These are phyloP conservation scores for Zasmidium angulare DNA, from an alignment of 2,329 filamentous ascomycete species.

Conservation along the genomic window DNA sequence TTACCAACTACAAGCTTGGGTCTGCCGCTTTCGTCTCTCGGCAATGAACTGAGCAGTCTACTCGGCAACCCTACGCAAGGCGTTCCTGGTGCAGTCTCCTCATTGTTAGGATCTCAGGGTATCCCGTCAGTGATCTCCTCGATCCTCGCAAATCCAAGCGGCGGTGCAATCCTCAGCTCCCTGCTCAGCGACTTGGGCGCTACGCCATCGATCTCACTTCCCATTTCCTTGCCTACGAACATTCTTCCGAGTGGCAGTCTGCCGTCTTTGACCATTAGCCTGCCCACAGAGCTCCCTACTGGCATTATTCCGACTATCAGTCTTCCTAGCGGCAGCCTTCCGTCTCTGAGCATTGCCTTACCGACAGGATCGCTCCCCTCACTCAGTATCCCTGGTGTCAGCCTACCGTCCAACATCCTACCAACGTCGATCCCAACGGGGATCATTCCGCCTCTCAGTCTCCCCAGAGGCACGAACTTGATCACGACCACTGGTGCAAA, in stretches of 20 bases:
- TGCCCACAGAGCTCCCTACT: not conserved
- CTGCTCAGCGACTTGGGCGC: not conserved
- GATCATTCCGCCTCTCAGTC: not conserved
- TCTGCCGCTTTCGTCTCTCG: slow-evolving; percentile 5
- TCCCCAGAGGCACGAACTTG: not conserved
- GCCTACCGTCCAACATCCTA: not conserved
- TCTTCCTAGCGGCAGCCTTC: not conserved
- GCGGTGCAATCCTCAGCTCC: slow-evolving; percentile 1
- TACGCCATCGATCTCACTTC: slow-evolving; percentile 1
- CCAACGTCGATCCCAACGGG: not conserved
- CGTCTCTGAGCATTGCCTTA: no score
- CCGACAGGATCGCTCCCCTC: not conserved
- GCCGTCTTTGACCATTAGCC: not conserved
- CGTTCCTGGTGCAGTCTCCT: not conserved
- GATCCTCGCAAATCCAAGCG: not conserved
- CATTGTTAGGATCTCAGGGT: not conserved
- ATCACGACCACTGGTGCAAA: slow-evolving; percentile 3
- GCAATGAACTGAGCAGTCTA: slow-evolving; percentile 3
- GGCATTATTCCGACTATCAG: not conserved
- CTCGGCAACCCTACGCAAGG: not conserved
- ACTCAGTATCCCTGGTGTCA: not conserved
- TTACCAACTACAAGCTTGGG: not conserved
- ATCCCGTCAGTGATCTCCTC: not conserved
- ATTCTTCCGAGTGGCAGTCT: not conserved
- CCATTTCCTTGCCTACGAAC: not conserved